Conservation (phyloP, 1,284 basidiomycete species). For the Ustilago shanxiensis region DNA sequence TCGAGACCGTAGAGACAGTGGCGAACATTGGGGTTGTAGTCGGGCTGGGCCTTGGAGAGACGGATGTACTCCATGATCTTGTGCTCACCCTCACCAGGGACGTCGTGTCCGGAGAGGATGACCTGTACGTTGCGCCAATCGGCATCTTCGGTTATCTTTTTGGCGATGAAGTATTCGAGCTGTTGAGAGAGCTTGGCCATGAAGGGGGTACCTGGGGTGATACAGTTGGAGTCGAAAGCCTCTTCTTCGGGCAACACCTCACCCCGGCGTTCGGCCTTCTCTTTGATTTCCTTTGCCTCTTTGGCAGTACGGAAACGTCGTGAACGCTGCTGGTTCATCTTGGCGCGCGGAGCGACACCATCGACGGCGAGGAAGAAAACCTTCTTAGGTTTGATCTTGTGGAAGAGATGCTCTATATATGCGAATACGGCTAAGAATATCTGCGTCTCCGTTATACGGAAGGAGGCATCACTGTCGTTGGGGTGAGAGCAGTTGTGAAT, state of each 20-base stretch:
- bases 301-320: constrained; percentile 94
- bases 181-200: constrained; percentile 92
- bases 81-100: constrained; percentile 97
- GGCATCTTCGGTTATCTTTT: constrained; percentile 68
- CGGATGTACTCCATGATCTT: constrained; percentile 99
- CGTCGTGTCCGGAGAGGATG: constrained; percentile 96
- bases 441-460: constrained; percentile 90
- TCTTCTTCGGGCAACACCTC: constrained; percentile 92
- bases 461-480: constrained; percentile 93
- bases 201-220: constrained; percentile 96
- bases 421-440: constrained; percentile 97
- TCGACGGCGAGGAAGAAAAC: constrained; percentile 92
- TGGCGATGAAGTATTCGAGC: constrained; percentile 87
- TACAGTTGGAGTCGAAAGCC: constrained; percentile 98
- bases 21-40: constrained; percentile 91
- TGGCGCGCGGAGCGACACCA: constrained; percentile 96
- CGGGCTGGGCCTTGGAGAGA: constrained; percentile 89
- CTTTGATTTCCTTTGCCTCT: constrained; percentile 87
- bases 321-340: constrained; percentile 94
- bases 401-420: constrained; percentile 96
- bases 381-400: constrained; percentile 97
- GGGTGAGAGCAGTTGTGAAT: constrained; percentile 85
- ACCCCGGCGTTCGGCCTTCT: constrained; percentile 87
- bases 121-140: constrained; percentile 89
- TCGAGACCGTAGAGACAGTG: constrained; percentile 99